These are phyloP conservation scores for Baorangia bicolor DNA, from an alignment of 768 basidiomycete genomes.

Conservation along the genomic window DNA sequence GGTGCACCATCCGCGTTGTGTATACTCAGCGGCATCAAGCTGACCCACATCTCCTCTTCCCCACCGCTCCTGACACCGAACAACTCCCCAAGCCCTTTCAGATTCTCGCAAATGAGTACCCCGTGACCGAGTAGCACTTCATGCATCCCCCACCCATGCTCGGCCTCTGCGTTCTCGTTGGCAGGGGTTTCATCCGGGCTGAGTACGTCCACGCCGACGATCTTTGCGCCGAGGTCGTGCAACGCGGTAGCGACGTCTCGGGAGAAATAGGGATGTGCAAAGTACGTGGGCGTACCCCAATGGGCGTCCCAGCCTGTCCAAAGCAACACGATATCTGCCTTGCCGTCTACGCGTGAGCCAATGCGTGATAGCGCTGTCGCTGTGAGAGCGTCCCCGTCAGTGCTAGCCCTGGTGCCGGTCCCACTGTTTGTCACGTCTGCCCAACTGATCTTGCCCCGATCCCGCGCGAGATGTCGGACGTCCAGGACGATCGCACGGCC, in stretches of 20 bases:
- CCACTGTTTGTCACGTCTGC: constrained; percentile 17
- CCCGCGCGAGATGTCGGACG: constrained; percentile 40
- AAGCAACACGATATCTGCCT: constrained; percentile 48
- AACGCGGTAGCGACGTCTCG: constrained; percentile 51
- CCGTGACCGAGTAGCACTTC: constrained; percentile 57
- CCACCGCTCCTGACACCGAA: constrained; percentile 12
- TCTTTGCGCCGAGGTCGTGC: constrained; percentile 48
- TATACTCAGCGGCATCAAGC: constrained; percentile 59
- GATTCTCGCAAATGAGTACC: constrained; percentile 69
- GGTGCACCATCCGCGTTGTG: constrained; percentile 65
- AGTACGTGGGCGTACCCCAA: constrained; percentile 52
- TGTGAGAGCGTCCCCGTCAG: not conserved
- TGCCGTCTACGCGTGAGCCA: constrained; percentile 27
- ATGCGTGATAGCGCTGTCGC: constrained; percentile 12
- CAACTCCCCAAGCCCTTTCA: constrained; percentile 53
- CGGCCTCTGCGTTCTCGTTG: constrained; percentile 7
- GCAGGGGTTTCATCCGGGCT: constrained; percentile 62
- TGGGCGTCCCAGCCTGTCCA: constrained; percentile 67
- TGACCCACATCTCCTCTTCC: constrained; percentile 42
- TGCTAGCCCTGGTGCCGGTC: no score
- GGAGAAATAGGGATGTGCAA: constrained; percentile 64
- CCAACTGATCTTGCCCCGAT: constrained; percentile 57
- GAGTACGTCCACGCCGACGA: constrained; percentile 63
- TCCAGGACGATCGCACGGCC: constrained; percentile 58
- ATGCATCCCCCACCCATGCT: constrained; percentile 50